Evolutionary conservation across 495 filamentous ascomycete genomes (phyloP), one percentile per base, ranked within the genome.

Genomic region (Cladorrhinum samala): DNA sequence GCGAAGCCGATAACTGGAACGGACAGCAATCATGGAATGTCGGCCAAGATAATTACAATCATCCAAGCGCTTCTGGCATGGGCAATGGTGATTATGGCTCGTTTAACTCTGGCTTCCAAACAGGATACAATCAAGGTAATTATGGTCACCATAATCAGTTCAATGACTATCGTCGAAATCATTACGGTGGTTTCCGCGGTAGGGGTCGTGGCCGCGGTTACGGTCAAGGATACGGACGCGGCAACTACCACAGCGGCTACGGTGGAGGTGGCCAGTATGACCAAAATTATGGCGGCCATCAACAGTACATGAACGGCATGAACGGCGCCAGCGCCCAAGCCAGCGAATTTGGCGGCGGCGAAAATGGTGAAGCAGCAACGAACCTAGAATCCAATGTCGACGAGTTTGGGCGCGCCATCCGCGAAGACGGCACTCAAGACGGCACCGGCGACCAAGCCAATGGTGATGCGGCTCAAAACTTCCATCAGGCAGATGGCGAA

Each of bases 21-120:
- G 76, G 77, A 67, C 79, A 85, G 69, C 80, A 82, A 78, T 77
- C 74, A 77, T 86, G 84, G 85, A 89, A 89, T 83, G 81, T 83
- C 82, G 83, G 75, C 72, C 76, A 73, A 77, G 73, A 80, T 80
- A 80, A 80, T 80, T 80, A 72, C 75, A 81, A 79, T 82, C 71
- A 72, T 71, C 80, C 83, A 84, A 87, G 84, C 88, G 75, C 76
- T 73, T 65, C 72, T 72, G 81, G 84, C 77, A 88, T 85, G 78
- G 83, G 85, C 74, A 74, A 76, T 69, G 80, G 82, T 85, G 84
- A 87, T 69, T 91, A 83, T 85, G 86, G 87, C 74, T 78, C 82
- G 70, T 83, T 84, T 84, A 80, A 82, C 76, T 75, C 84, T 80
- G 87, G 87, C 69, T 92, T 77, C 74, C 73, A 74, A 68, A 70